A percentile compares a stretch with the other conserved stretches of the same genome.
Conservation (phyloP, 202 grass and related monocot species). For the Hordeum pubiflorum region DNA sequence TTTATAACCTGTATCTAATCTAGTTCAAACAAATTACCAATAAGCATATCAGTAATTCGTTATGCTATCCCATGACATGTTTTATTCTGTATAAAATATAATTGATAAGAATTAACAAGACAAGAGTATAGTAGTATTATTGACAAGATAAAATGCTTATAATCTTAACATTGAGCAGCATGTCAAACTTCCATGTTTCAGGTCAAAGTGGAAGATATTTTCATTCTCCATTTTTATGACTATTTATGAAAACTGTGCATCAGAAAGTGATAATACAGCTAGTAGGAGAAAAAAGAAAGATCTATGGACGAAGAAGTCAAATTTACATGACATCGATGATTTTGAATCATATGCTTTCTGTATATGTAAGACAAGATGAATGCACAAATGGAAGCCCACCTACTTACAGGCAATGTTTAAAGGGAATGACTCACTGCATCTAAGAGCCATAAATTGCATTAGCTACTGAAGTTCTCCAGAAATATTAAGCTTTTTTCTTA, state of each 20-base stretch:
- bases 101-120: neutral
- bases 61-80: conserved; percentile 18
- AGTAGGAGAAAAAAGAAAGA: neutral
- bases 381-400: neutral
- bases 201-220: neutral
- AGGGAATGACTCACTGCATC: neutral
- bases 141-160: neutral
- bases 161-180: neutral
- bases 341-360: neutral
- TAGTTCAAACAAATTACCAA: conserved; percentile 58
- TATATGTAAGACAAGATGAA: conserved; percentile 15
- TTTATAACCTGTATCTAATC: conserved; percentile 67
- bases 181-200: neutral
- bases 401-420: neutral
- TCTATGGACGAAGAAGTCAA: neutral
- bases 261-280: neutral
- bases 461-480: neutral
- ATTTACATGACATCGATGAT: neutral
- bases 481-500: neutral
- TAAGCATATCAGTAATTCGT: conserved; percentile 23
- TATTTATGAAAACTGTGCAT: neutral
- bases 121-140: neutral
- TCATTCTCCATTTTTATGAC: neutral
- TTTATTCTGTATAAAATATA: neutral
- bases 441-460: neutral